Evolutionary conservation across 2,329 filamentous ascomycete species (phyloP), one percentile per base, ranked within the genome.

Genomic region (Diaporthe ampelina): DNA sequence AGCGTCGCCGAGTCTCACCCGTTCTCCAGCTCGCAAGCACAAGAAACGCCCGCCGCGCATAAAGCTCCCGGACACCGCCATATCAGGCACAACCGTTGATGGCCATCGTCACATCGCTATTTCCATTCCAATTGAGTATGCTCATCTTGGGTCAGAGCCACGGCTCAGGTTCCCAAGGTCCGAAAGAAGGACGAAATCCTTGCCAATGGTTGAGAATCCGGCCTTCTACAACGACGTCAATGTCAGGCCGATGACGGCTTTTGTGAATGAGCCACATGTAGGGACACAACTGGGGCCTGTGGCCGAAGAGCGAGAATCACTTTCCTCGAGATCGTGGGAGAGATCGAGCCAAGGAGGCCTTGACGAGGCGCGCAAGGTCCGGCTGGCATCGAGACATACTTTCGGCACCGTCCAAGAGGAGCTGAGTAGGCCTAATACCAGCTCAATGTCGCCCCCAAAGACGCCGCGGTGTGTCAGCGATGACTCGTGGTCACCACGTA

Each of bases 31-130:
- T 8, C 48, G 29, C 72, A 57, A 37, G 17, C 21, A 74, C n/a
- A 61, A 73, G 70, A 70, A 74, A 17, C 77, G 75, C 9, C 80
- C 79, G 0, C 77, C 80, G 35, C 75, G 81, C 29, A 79, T 87
- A 74, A 81, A 79, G 70, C 83, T 91, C 4, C 89, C 89, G 11
- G 89, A 91, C 78, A 87, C 87, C 32, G 89, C 89, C 17, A 84
- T 91, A 19, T 87, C 88, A 5, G 87, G 88, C 10, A 87, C 82
- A 48, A 91, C 89, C 0, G 87, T 81, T 9, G 86, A 83, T 3
- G 90, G 90, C 1, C 84, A 89, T 78, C 85, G 88, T 6, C 88
- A 91, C 77, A 91, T 92, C 76, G 88, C 89, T 74, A 91, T 91
- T 69, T 91, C 89, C 0, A 91, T 91, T 58, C 90, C 90, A 1